A percentile compares a stretch with the other conserved stretches of the same genome.
phyloP scores from a whole-genome alignment of 352 stramenopile genomes.

The Phytophthora pinifolia region DNA sequence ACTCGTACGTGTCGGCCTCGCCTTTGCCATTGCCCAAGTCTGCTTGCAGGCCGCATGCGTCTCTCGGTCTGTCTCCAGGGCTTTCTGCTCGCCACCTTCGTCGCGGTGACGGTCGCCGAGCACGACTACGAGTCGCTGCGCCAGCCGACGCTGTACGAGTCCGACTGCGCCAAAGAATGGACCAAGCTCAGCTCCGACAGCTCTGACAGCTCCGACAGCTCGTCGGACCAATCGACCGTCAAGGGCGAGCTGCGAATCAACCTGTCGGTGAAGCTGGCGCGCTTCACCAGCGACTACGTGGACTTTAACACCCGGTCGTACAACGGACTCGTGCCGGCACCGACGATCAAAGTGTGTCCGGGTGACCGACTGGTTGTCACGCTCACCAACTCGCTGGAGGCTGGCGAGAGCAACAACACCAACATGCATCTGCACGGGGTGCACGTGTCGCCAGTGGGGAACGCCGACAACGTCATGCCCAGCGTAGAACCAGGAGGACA shows the following conservation, averaged over 20 bases:
- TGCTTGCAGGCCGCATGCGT: constrained; percentile 11
- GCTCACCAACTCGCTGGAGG: constrained; percentile 55
- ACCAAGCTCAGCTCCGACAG: constrained; percentile 21
- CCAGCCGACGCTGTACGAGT: constrained; percentile 45
- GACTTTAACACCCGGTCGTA: constrained; percentile 76
- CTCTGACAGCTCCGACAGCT: constrained; percentile 14
- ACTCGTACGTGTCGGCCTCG: constrained; percentile 20
- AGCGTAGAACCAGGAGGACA: constrained; percentile 49
- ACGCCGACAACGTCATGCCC: constrained; percentile 63
- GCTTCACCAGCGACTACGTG: constrained; percentile 75
- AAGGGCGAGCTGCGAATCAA: constrained; percentile 57
- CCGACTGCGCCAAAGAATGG: constrained; percentile 44
- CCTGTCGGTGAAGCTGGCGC: constrained; percentile 51
- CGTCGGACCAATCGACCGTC: constrained; percentile 34
- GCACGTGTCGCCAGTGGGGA: constrained; percentile 56
- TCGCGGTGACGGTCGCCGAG: constrained; percentile 11
- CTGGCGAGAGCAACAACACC: constrained; percentile 56
- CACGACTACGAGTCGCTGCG: constrained; percentile 47
- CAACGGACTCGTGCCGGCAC: constrained; percentile 62
- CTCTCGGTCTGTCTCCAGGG: constrained; percentile 11
- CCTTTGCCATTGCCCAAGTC: constrained; percentile 23
- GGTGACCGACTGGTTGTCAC: constrained; percentile 60
- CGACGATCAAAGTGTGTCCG: constrained; percentile 74
- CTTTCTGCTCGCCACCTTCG: constrained; percentile 11
- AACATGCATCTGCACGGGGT: constrained; percentile 77